A percentile compares a stretch with the other conserved stretches of the same genome.
Conservation (phyloP, 1,139 yeast species). For the Wickerhamiella infanticola region DNA sequence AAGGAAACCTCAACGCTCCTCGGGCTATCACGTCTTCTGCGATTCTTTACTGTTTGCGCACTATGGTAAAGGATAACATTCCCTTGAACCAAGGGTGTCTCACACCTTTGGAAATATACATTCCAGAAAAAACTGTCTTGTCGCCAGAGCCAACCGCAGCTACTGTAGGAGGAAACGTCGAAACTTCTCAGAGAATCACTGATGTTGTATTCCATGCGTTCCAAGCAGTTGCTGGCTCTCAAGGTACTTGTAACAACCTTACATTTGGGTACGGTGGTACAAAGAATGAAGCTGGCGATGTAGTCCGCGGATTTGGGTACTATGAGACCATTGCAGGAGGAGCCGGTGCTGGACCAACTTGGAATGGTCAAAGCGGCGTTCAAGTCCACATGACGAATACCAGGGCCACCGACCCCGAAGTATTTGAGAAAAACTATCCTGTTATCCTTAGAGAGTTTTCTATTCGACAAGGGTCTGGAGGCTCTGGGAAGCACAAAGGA, state of each 20-base stretch:
- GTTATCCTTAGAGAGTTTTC: constrained; percentile 42
- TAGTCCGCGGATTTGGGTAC: constrained; percentile 43
- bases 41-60: constrained; percentile 58
- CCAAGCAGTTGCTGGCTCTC: constrained; percentile 63
- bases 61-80: constrained; percentile 59
- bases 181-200: constrained; percentile 69
- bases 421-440: constrained; percentile 52
- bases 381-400: constrained; percentile 63
- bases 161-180: constrained; percentile 81
- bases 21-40: constrained; percentile 71
- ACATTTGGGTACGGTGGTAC: constrained; percentile 45
- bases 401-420: constrained; percentile 53
- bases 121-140: constrained; percentile 55
- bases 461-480: constrained; percentile 41
- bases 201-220: constrained; percentile 68
- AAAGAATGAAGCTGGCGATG: constrained; percentile 17
- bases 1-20: constrained; percentile 51
- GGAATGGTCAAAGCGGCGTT: constrained; percentile 50
- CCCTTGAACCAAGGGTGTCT: constrained; percentile 80
- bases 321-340: constrained; percentile 65
- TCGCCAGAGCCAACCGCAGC: constrained; percentile 68
- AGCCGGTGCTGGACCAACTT: constrained; percentile 50
- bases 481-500: constrained; percentile 38
- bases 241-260: constrained; percentile 59
- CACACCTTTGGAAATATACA: constrained; percentile 46